Conservation (phyloP, 2,329 filamentous ascomycete species). For the Podosphaera fusca region DNA sequence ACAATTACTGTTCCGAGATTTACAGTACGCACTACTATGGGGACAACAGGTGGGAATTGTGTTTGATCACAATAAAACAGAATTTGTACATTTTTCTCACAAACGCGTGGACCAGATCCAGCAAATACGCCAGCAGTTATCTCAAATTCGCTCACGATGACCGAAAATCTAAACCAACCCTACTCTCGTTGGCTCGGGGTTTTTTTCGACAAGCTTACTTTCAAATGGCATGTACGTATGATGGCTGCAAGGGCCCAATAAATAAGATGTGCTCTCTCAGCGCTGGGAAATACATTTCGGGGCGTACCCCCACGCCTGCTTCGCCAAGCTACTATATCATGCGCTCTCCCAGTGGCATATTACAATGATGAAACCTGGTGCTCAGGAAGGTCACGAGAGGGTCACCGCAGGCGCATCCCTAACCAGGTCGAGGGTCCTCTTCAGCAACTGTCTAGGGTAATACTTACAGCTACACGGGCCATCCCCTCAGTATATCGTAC, state of each 20-base stretch:
- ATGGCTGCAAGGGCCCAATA: neutral
- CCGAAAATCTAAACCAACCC: neutral
- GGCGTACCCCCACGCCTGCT: neutral
- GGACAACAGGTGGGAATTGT: neutral
- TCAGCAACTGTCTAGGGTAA: neutral
- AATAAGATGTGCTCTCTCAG: neutral
- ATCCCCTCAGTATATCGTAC: neutral
- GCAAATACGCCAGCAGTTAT: too few relatives aligned
- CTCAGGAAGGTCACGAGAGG: too few relatives aligned
- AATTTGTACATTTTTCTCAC: neutral
- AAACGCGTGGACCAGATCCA: neutral
- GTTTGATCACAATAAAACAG: neutral
- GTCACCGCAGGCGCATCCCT: too few relatives aligned
- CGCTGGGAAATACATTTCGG: neutral
- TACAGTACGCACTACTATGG: neutral
- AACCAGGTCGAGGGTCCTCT: neutral
- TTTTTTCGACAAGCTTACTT: neutral
- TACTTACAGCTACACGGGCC: neutral
- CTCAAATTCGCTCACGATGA: neutral
- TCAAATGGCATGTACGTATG: neutral
- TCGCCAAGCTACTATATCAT: neutral
- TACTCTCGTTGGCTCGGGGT: neutral
- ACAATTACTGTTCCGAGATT: too few relatives aligned
- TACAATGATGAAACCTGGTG: too few relatives aligned
- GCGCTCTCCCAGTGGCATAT: neutral